Evolutionary conservation across 139 green algal genomes (phyloP).

Genomic region (Coelastrella sp.): DNA sequence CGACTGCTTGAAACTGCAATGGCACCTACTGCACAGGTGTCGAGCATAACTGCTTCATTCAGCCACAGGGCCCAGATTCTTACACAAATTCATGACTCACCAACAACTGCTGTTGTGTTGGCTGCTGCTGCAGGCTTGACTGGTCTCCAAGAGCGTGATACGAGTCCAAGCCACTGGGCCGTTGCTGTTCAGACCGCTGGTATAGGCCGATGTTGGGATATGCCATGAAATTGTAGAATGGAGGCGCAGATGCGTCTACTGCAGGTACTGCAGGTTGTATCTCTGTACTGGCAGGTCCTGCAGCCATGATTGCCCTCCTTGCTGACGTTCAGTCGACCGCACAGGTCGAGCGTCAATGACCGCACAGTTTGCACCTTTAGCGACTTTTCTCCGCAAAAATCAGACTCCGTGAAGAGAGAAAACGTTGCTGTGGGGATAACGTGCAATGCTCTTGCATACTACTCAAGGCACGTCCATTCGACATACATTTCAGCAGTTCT

Average conservation of each 20-base stretch:
- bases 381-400: no score
- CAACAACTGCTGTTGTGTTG: not conserved
- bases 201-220: not conserved
- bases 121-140: not conserved
- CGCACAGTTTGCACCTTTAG: no score
- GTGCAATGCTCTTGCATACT: no score
- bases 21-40: no score
- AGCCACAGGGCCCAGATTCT: not conserved
- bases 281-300: not conserved
- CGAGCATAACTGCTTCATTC: no score
- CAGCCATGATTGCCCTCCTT: not conserved
- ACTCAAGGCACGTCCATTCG: no score
- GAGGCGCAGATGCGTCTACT: not conserved
- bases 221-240: constrained; percentile 3
- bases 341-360: no score
- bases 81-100: not conserved
- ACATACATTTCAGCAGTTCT: no score
- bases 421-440: no score
- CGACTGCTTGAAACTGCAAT: no score
- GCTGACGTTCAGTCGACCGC: not conserved
- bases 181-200: not conserved
- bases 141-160: not conserved
- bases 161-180: not conserved
- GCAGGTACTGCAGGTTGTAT: not conserved
- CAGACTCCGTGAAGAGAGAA: no score